Percentiles rank a stretch among this genome's conserved stretches.
Evolutionary conservation across 768 basidiomycete species (phyloP).

Genomic region (Plicaturopsis crispa): DNA sequence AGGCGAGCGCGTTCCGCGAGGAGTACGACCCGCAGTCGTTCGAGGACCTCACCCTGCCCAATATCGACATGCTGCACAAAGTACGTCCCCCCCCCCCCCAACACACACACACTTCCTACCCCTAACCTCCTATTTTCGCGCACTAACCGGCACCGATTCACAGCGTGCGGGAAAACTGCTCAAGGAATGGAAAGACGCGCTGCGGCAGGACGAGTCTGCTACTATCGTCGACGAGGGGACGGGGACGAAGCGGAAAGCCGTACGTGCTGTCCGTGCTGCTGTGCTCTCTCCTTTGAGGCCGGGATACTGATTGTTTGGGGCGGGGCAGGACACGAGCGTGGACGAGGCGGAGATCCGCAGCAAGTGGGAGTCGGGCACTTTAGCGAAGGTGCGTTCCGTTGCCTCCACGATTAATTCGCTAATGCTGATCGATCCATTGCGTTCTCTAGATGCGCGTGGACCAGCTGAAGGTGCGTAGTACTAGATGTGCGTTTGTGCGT

Average conservation of each 20-base stretch:
- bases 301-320: not conserved
- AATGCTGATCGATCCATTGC: constrained; percentile 5
- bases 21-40: constrained; percentile 73
- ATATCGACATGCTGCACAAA: constrained; percentile 72
- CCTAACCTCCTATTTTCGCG: constrained; percentile 1
- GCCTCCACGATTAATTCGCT: constrained; percentile 5
- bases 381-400: constrained; percentile 52
- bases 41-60: constrained; percentile 78
- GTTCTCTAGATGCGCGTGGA: constrained; percentile 59
- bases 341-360: constrained; percentile 71
- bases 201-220: constrained; percentile 60
- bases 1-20: constrained; percentile 90
- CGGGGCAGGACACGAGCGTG: constrained; percentile 46
- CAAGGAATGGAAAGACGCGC: constrained; percentile 59
- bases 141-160: constrained; percentile 17
- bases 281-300: constrained; percentile 3
- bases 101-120: constrained; percentile 1
- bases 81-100: constrained; percentile 26
- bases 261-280: constrained; percentile 26
- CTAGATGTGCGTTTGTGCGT: constrained; percentile 2
- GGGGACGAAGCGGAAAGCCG: constrained; percentile 68
- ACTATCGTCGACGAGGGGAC: constrained; percentile 33
- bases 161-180: constrained; percentile 67
- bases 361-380: constrained; percentile 47
- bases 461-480: constrained; percentile 58